Evolutionary conservation across 805 yeast species (phyloP), one percentile per base, ranked within the genome.

Genomic region (Metschnikowia baotianmanensis): DNA sequence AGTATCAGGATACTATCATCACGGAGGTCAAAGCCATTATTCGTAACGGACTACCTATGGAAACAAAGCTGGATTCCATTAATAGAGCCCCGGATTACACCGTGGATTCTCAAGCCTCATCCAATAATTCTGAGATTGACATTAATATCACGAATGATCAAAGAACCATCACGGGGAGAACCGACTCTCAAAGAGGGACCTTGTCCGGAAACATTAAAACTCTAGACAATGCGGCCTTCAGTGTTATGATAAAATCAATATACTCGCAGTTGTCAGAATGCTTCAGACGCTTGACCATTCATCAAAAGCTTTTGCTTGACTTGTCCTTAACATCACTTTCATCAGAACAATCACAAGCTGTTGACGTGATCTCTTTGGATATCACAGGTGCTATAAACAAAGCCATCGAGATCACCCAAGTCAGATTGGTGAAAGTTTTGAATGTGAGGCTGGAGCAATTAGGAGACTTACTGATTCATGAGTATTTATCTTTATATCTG

Each of bases 281-380:
- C 15, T 65, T 89, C 19, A 69, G 91, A 47, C 73, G 96, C 43
- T 65, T 90, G 22, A 78, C 86, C 1, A 66, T 77, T 7, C 96
- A 89, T 43, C 95, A 89, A 56, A 89, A 88, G 58, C 52, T 86
- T 4, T 61, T 91, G 21, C 69, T 93, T 11, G 93, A 87, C 49
- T 57, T 85, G 38, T 81, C 95, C 0, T 72, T 54, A 31, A 71
- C 60, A 34, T 45, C 61, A 6, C 47, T 63, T 9, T 60, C 69
- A 0, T 46, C 59, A 7, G 35, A 53, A 2, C 24, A 35, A n/a
- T 41, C 59, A 7, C 45, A 51, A 6, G 23, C 40, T 8, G 41
- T 63, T 10, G 71, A 70, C 45, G 74, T 83, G 6, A 74, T 82
- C 62, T 74, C 80, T 12, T 58, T 87, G 32, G 95, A 86, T 53